Percentiles rank a stretch among this genome's conserved stretches.
These are phyloP conservation scores for Populus simonii DNA, from an alignment of 345 rosid species.

Conservation along the genomic window DNA sequence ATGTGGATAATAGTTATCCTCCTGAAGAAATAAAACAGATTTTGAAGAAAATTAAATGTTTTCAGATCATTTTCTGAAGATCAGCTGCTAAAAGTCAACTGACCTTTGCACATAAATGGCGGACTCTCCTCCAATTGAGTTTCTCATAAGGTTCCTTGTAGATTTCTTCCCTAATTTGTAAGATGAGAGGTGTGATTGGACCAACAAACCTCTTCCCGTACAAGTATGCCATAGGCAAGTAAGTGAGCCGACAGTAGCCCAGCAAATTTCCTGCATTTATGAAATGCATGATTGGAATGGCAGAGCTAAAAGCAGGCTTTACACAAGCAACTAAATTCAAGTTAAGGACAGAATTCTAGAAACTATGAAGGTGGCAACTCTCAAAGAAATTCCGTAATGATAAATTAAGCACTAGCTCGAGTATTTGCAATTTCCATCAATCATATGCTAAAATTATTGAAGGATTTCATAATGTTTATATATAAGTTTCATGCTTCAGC, in stretches of 20 bases:
- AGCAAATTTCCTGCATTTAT: constrained; percentile 6
- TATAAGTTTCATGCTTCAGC: too few relatives aligned
- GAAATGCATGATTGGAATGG: not conserved
- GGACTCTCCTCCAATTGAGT: constrained; percentile 15
- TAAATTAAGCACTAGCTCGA: too few relatives aligned
- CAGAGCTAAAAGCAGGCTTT: too few relatives aligned
- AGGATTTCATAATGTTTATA: too few relatives aligned
- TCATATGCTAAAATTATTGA: too few relatives aligned
- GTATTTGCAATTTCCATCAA: too few relatives aligned
- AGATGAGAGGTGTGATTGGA: constrained; percentile 23
- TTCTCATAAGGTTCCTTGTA: constrained; percentile 16
- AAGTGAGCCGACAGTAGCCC: constrained; percentile 10
- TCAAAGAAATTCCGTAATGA: too few relatives aligned
- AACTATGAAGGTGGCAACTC: too few relatives aligned
- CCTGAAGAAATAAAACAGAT: not conserved
- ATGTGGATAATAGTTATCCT: constrained; percentile 16
- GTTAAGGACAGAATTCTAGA: too few relatives aligned
- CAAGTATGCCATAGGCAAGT: constrained; percentile 23
- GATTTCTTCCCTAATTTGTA: constrained; percentile 14
- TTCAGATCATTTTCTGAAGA: not conserved
- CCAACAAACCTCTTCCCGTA: constrained; percentile 25
- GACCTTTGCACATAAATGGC: constrained; percentile 23
- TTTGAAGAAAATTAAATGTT: not conserved
- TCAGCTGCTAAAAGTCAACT: not conserved
- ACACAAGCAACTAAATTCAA: too few relatives aligned